A percentile compares a stretch with the other conserved stretches of the same genome.
These are phyloP conservation scores for Pistacia integerrima DNA, from an alignment of 345 rosid species.

Conservation along the genomic window DNA sequence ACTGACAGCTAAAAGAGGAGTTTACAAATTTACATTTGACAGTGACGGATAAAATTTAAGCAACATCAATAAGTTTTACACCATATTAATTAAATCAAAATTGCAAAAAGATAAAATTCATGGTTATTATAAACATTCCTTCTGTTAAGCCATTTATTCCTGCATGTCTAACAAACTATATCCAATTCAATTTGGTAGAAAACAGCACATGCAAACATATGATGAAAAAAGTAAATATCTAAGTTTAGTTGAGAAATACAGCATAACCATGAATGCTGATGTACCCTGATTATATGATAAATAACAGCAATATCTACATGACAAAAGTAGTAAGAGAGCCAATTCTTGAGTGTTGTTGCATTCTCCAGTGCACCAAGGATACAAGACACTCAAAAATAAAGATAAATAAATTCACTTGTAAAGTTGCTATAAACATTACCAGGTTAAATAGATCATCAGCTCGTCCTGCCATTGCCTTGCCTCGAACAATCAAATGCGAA, in stretches of 20 bases:
- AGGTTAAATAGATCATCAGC: constrained; percentile 89
- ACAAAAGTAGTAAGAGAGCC: constrained; percentile 2
- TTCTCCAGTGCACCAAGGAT: background rate
- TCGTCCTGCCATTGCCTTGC: constrained; percentile 94
- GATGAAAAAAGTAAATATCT: background rate
- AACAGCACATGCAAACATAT: background rate
- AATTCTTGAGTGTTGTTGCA: constrained; percentile 7
- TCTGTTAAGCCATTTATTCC: background rate
- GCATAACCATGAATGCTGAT: background rate
- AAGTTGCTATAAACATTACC: constrained; percentile 40
- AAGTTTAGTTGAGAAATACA: background rate
- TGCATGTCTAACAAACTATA: background rate
- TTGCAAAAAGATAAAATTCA: background rate
- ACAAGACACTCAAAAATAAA: background rate
- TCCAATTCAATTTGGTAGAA: background rate
- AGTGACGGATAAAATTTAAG: background rate
- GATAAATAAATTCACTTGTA: constrained; percentile 2
- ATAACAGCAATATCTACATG: background rate
- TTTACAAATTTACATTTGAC: no score
- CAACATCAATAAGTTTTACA: constrained; percentile 1
- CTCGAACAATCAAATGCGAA: constrained; percentile 83
- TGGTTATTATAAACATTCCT: no score
- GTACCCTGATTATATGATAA: no score
- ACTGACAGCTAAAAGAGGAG: background rate
- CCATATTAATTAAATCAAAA: background rate